Conservation (phyloP, 2,329 filamentous ascomycete genomes). For the Neofusicoccum umdonicola region DNA sequence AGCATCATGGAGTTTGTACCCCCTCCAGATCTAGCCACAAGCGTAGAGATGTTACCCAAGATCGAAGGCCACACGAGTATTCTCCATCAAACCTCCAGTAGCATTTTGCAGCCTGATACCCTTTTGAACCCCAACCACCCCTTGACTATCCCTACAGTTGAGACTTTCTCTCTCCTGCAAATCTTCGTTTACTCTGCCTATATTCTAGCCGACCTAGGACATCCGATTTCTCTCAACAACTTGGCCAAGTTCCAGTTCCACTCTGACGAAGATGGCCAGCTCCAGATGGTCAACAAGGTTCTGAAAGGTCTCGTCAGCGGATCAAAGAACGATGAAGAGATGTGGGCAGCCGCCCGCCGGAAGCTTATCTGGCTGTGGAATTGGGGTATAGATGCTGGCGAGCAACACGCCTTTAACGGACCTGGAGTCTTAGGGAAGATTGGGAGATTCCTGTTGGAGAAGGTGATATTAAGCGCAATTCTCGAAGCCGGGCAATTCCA, state of each 20-base stretch:
- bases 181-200: constrained; percentile 56
- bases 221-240: constrained; percentile 41
- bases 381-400: constrained; percentile 59
- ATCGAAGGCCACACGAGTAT: constrained; percentile 37
- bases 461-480: constrained; percentile 67
- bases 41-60: constrained; percentile 43
- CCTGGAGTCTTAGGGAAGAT: constrained; percentile 59
- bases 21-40: constrained; percentile 47
- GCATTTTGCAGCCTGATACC: constrained; percentile 40
- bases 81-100: constrained; percentile 30
- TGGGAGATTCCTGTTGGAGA: constrained; percentile 61
- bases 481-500: constrained; percentile 41
- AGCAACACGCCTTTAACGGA: constrained; percentile 34
- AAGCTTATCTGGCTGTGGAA: constrained; percentile 71
- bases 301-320: constrained; percentile 54
- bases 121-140: constrained; percentile 61
- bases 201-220: constrained; percentile 41
- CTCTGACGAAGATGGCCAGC: constrained; percentile 64
- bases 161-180: constrained; percentile 60
- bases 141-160: constrained; percentile 60
- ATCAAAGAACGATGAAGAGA: constrained; percentile 57
- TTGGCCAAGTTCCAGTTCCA: constrained; percentile 62
- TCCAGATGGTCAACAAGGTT: constrained; percentile 57
- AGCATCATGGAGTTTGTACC: constrained; percentile 60
- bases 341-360: constrained; percentile 61